Evolutionary conservation across 2,329 filamentous ascomycete species (phyloP).

Genomic region (Trichoderma sp.): DNA sequence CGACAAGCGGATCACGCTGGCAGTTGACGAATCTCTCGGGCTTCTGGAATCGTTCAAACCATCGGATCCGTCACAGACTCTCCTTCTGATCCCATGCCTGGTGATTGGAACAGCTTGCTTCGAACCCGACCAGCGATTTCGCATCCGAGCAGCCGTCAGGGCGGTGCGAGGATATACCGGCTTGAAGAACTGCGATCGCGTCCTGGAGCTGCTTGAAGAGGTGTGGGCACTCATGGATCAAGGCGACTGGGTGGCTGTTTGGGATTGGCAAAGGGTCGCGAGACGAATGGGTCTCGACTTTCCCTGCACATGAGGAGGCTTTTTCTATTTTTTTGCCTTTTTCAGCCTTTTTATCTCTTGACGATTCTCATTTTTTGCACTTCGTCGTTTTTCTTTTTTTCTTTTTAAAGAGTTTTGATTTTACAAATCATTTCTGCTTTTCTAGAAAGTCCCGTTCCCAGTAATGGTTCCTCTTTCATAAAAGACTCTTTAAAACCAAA

Average conservation of each 20-base stretch:
- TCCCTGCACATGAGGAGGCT: constrained; percentile 41
- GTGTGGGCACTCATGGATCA: constrained; percentile 58
- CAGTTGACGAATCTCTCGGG: constrained; percentile 55
- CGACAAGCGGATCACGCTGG: constrained; percentile 50
- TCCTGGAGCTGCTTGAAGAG: constrained; percentile 52
- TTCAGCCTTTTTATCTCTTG: neutral
- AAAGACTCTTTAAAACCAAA: neutral
- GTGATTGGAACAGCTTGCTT: constrained; percentile 61
- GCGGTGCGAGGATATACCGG: constrained; percentile 57
- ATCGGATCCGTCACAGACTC: constrained; percentile 56
- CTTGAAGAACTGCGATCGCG: constrained; percentile 55
- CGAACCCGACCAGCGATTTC: constrained; percentile 48
- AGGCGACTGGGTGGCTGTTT: constrained; percentile 56
- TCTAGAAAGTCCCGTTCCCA: neutral
- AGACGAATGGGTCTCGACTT: constrained; percentile 54
- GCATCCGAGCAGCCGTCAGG: constrained; percentile 48
- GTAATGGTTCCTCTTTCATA: constrained; percentile 1
- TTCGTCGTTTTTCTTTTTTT: neutral
- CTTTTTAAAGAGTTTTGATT: neutral
- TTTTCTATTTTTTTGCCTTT: neutral
- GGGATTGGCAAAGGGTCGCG: constrained; percentile 63
- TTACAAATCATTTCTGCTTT: neutral
- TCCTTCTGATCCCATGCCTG: constrained; percentile 59
- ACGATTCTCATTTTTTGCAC: neutral
- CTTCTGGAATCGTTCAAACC: constrained; percentile 55